phyloP scores from a whole-genome alignment of 768 basidiomycete species.

The Kwoniella europaea region DNA sequence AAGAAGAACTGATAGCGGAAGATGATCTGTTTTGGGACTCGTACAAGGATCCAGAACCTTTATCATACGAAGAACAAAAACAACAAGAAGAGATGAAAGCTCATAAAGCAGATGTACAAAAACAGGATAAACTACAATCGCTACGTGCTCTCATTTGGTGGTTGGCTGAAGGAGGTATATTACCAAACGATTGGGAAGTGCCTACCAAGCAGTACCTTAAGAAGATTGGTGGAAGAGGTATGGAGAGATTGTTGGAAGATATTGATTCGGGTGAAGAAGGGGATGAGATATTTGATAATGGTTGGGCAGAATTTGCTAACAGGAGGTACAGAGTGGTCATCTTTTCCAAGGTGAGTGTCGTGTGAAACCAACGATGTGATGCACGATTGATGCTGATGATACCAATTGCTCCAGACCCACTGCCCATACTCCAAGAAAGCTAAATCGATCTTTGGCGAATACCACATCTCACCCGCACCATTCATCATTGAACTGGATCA shows the following conservation, averaged over 20 bases:
- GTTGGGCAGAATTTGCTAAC: conserved; percentile 52
- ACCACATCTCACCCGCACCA: conserved; percentile 48
- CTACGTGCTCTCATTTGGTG: conserved; percentile 51
- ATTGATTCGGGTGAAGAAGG: conserved; percentile 39
- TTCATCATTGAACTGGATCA: conserved; percentile 57
- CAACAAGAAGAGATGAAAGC: conserved; percentile 33
- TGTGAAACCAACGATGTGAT: neutral
- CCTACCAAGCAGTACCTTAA: conserved; percentile 34
- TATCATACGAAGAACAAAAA: conserved; percentile 33
- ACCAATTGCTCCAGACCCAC: conserved; percentile 42
- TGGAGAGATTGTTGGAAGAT: conserved; percentile 43
- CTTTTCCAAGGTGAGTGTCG: conserved; percentile 54
- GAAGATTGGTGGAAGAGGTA: conserved; percentile 40
- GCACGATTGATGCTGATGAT: neutral
- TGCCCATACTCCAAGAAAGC: conserved; percentile 58
- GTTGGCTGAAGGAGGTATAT: conserved; percentile 51
- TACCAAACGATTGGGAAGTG: conserved; percentile 42
- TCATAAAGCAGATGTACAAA: conserved; percentile 34
- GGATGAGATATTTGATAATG: conserved; percentile 43
- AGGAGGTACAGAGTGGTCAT: conserved; percentile 49
- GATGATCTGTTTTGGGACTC: conserved; percentile 48
- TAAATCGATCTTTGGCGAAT: conserved; percentile 50
- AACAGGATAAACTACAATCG: conserved; percentile 38
- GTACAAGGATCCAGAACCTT: conserved; percentile 37
- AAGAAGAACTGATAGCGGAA: conserved; percentile 51